phyloP scores from a whole-genome alignment of 306 rosid genomes.

The Biancaea sappan region DNA sequence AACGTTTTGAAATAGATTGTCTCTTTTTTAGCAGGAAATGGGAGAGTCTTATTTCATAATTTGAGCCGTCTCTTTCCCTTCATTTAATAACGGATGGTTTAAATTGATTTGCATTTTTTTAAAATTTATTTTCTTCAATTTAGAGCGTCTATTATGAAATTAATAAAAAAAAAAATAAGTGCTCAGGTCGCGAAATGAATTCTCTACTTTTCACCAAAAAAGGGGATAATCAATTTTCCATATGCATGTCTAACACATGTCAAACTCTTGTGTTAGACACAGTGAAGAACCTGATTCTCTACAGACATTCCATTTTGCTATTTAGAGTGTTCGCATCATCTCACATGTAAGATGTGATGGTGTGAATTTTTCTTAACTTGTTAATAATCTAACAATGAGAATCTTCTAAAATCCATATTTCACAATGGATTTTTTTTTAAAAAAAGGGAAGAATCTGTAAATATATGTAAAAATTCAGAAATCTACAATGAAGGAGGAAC shows the following conservation, averaged over 20 bases:
- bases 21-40: no score
- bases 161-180: no score
- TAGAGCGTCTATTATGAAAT: no score
- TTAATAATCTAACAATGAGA: not conserved
- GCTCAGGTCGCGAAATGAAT: no score
- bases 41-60: no score
- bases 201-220: no score
- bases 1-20: no score
- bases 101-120: no score
- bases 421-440: not conserved
- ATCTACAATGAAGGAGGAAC: not conserved
- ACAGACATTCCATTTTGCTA: not conserved
- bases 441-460: not conserved
- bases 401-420: not conserved
- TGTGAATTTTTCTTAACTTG: not conserved
- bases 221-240: no score
- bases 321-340: not conserved
- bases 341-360: not conserved
- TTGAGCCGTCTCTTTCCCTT: no score
- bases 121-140: no score
- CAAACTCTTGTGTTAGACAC: not conserved
- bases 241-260: not conserved
- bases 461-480: not conserved
- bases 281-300: not conserved
- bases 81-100: no score